Percentiles rank a stretch among this genome's conserved stretches.
These are phyloP conservation scores for Penicillium lividum DNA, from an alignment of 495 filamentous ascomycete species.

Conservation along the genomic window DNA sequence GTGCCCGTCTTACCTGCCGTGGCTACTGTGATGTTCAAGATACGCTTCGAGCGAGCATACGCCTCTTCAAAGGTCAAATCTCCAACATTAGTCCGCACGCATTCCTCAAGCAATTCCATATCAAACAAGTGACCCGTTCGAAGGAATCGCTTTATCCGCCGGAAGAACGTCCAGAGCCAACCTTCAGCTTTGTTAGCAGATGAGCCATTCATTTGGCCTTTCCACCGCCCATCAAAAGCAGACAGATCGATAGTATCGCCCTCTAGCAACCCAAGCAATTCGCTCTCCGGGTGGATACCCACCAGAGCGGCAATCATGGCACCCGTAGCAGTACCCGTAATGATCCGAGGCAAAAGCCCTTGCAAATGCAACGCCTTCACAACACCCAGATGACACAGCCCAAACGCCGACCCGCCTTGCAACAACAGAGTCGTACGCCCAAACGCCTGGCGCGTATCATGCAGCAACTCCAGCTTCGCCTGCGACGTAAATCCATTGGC, in stretches of 20 bases:
- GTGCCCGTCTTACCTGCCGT: slow-evolving; percentile 71
- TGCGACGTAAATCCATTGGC: slow-evolving; percentile 71
- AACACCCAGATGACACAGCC: slow-evolving; percentile 86
- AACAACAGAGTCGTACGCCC: slow-evolving; percentile 83
- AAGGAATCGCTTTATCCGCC: slow-evolving; percentile 65
- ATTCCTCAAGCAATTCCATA: slow-evolving; percentile 77
- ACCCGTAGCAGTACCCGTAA: slow-evolving; percentile 87
- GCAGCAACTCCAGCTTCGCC: slow-evolving; percentile 81
- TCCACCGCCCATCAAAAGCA: slow-evolving; percentile 60
- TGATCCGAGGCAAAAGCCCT: slow-evolving; percentile 85
- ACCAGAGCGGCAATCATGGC: slow-evolving; percentile 90
- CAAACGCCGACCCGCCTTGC: slow-evolving; percentile 91
- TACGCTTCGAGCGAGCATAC: slow-evolving; percentile 78
- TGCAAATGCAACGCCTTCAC: slow-evolving; percentile 83
- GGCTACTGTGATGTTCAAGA: slow-evolving; percentile 90
- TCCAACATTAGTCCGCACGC: slow-evolving; percentile 81
- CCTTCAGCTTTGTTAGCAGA: slow-evolving; percentile 25
- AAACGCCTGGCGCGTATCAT: slow-evolving; percentile 89
- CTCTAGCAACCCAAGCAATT: slow-evolving; percentile 72
- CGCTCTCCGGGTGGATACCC: slow-evolving; percentile 84
- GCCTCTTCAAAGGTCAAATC: slow-evolving; percentile 95
- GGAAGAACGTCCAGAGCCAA: slow-evolving; percentile 57
- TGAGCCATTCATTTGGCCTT: slow-evolving; percentile 2
- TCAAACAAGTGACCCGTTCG: slow-evolving; percentile 82
- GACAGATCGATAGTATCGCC: slow-evolving; percentile 81